Base-by-base conservation (phyloP, 2,329 filamentous ascomycete genomes). In the Ascochyta fabae region DNA sequence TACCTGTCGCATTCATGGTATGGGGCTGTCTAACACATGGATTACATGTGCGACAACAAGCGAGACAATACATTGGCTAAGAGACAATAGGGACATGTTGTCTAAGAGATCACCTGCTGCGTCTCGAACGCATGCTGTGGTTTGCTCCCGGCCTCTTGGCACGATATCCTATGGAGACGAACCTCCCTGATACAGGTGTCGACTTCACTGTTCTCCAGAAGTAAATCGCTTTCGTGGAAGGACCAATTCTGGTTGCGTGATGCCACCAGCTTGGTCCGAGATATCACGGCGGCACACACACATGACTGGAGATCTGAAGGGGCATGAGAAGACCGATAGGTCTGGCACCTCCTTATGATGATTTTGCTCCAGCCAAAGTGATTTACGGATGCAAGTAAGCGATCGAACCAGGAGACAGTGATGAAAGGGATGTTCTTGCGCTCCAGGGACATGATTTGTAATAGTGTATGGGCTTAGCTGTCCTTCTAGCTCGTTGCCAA, bases 1-100 rank as follows among this genome's bases (percentile, higher is more conserved):
- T 69, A 12, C 62, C 66, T 9, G 57, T 67, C 12, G 60, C 65
- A 2, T 58, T 70, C 19, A 62, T 73, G 58, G 69, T 72, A 24
- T 71, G 60, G 68, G 3, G n/a, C 36, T 42, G 15, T 10, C n/a
- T 15, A 23, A 15, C 47, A 15, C 16, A 35, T 24, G 9, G 10
- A 23, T 10, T 8, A 15, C 35, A 31, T 33, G 45, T 38, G 33
- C n/a, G 35, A 16, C 4, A 23, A 27, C 33, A 29, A 45, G 7
- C 23, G 24, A 23, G 13, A 22, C 12, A 7, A 38, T 16, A 45
- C 29, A 50, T 40, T 33, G 12, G 22, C 47, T 55, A 42, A 55
- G 41, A 35, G 42, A 4, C 45, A n/a, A 39, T 8, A 56, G 53
- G 53, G 47, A 39, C 47, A 56, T 39, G 53, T 48, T n/a, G 42